A percentile compares a stretch with the other conserved stretches of the same genome.
Evolutionary conservation across 2,329 filamentous ascomycete species (phyloP).

Genomic region (Sclerotinia spermophila): DNA sequence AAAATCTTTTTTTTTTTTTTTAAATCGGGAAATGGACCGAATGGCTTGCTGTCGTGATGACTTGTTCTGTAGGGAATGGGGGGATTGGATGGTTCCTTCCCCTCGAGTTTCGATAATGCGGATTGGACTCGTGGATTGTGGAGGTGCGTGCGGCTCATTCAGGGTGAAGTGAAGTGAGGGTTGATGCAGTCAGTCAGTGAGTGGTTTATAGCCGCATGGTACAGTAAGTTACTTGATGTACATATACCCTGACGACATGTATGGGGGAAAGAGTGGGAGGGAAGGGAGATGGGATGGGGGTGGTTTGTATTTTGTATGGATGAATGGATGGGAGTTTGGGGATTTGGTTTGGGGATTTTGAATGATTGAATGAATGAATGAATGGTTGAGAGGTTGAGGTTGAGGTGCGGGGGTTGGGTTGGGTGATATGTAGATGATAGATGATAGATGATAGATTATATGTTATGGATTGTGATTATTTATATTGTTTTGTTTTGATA

Average conservation of each 20-base stretch:
- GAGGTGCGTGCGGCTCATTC: conserved; percentile 13
- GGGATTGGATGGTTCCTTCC: not conserved
- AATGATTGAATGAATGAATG: not conserved
- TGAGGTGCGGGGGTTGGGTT: conserved; percentile 1
- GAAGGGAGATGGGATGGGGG: not conserved
- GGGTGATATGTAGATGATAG: too few species aligned
- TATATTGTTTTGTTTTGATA: too few species aligned
- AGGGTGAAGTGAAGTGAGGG: not conserved
- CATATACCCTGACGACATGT: too few species aligned
- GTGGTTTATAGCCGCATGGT: conserved; percentile 14
- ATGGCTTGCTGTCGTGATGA: conserved; percentile 10
- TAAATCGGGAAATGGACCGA: conserved; percentile 9
- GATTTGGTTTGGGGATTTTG: not conserved
- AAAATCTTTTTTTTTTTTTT: too few species aligned
- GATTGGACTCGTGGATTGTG: not conserved
- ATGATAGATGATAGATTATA: not conserved
- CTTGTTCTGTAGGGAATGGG: not conserved
- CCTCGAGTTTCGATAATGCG: too few species aligned
- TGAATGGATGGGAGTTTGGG: not conserved
- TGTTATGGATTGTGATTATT: not conserved
- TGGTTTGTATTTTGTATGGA: not conserved
- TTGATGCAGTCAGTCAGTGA: not conserved
- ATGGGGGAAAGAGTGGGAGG: not conserved
- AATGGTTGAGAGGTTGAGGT: not conserved
- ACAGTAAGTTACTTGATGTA: too few species aligned